Evolutionary conservation across 2,329 filamentous ascomycete species (phyloP).

Genomic region (Microascus cirrosus): DNA sequence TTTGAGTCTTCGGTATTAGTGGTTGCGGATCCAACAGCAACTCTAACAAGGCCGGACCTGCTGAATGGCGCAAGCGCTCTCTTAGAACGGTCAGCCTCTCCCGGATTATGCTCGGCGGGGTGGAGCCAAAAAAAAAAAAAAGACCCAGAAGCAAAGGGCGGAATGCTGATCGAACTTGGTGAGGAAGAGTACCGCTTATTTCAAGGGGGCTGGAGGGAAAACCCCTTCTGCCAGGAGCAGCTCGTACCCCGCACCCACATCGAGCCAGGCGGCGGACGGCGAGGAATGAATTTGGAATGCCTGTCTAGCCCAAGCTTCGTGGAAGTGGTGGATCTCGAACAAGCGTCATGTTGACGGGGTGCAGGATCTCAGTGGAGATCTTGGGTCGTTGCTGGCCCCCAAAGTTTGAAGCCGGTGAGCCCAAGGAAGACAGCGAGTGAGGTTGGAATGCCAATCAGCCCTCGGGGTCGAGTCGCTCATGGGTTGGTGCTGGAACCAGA

Average conservation of each 20-base stretch:
- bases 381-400: not conserved
- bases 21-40: too few species aligned
- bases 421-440: not conserved
- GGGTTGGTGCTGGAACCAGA: not conserved
- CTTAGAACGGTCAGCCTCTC: too few species aligned
- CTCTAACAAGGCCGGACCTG: too few species aligned
- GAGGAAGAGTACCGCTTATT: not conserved
- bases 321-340: not conserved
- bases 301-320: too few species aligned
- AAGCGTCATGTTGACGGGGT: not conserved
- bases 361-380: too few species aligned
- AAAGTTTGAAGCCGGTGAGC: not conserved
- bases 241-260: not conserved
- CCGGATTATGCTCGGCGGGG: too few species aligned
- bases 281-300: not conserved
- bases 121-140: too few species aligned
- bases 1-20: too few species aligned
- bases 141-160: too few species aligned
- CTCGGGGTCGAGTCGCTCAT: not conserved
- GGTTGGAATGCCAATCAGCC: not conserved
- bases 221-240: not conserved
- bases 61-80: too few species aligned
- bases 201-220: not conserved
- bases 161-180: not conserved
- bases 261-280: not conserved